Evolutionary conservation across 2,329 filamentous ascomycete species (phyloP), one percentile per base, ranked within the genome.

Genomic region (Xylaria sp.): DNA sequence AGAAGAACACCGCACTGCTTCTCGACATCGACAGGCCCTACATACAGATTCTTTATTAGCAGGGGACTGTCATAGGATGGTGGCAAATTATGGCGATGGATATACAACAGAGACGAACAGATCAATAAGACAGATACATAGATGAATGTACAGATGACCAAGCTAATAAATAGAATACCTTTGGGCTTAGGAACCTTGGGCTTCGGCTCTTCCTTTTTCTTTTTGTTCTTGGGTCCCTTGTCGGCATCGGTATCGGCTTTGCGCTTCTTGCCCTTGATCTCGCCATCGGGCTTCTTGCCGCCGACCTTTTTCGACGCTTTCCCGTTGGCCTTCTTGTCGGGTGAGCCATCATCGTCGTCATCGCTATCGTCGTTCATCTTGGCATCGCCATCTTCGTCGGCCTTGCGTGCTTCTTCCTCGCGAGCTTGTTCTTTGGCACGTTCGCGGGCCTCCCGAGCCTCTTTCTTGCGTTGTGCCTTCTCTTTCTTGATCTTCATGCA

Each of bases 121-220:
- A 10, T 37, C 10, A 8, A 37, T 10, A 37, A 37, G 34, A 37
- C 10, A 37, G 34, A 37, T 37, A 37, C 4, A 37, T 9, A 37
- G 34, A 37, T 37, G 34, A 10, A 37, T 37, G 34, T 10, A 37
- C 34, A 9, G 1, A 41, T 41, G 25, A 28, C n/a, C n/a, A 10
- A 31, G 10, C 10, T 13, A 41, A n/a, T 10, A 13, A 23, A 63
- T 28, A 63, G 34, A 25, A 59, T 82, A 89, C 88, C 94, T 84
- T 97, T 97, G 0, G 92, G 91, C 77, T 97, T 97, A 0, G 93
- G 88, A 0, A 88, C 86, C 81, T 97, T 97, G 23, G 90, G 86
- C 79, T 97, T 97, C 0, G 91, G 91, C 77, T 97, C 94, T 71
- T 97, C 94, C 83, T 97, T 97, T 85, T 97, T 97, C 85, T 97